phyloP scores from a whole-genome alignment of 768 basidiomycete species.

The Leccinum fibrillosum region DNA sequence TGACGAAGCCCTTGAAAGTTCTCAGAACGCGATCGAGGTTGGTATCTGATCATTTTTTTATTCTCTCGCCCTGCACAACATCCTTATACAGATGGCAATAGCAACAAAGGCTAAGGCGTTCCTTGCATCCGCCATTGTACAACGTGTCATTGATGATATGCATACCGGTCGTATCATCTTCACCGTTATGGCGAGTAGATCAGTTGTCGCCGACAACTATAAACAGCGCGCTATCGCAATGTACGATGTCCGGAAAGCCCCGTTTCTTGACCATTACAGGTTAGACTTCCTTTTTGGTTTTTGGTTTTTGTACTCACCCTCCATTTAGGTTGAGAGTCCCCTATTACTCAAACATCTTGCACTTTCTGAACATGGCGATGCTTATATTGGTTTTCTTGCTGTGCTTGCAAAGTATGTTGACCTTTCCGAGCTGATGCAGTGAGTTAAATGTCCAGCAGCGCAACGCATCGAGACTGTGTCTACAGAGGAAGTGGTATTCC shows the following conservation, averaged over 20 bases:
- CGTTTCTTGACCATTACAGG: conserved; percentile 85
- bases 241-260: conserved; percentile 63
- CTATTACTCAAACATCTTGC: conserved; percentile 70
- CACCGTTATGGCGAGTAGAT: conserved; percentile 56
- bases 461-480: conserved; percentile 51
- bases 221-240: conserved; percentile 71
- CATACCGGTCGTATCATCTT: conserved; percentile 78
- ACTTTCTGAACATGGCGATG: conserved; percentile 72
- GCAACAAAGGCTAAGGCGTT: conserved; percentile 82
- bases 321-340: conserved; percentile 71
- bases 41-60: conserved; percentile 23
- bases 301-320: not conserved
- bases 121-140: conserved; percentile 77
- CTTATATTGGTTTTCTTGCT: conserved; percentile 69
- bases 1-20: conserved; percentile 56
- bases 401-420: conserved; percentile 65
- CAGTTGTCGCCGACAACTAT: conserved; percentile 89
- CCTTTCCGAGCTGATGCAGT: not conserved
- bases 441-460: conserved; percentile 38
- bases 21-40: conserved; percentile 86
- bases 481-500: conserved; percentile 67
- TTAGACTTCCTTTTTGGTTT: conserved; percentile 17
- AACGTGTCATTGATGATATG: conserved; percentile 85
- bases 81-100: conserved; percentile 70
- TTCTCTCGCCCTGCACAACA: not conserved